These are phyloP conservation scores for Claviceps lovelessii DNA, from an alignment of 2,329 filamentous ascomycete genomes.

Conservation along the genomic window DNA sequence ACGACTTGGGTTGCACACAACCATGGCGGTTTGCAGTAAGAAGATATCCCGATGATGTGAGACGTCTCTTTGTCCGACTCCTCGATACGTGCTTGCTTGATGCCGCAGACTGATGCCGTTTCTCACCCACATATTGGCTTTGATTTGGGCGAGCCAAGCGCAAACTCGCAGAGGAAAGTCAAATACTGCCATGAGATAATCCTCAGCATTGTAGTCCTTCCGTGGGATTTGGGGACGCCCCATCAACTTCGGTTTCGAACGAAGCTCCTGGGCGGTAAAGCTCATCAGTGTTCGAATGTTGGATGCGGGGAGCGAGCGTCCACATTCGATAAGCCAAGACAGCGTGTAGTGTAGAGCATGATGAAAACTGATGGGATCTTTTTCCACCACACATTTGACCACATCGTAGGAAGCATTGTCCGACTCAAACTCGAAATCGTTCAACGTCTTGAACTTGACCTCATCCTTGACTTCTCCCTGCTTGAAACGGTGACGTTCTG, in stretches of 20 bases:
- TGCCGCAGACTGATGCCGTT: slow-evolving; percentile 93
- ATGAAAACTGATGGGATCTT: slow-evolving; percentile 89
- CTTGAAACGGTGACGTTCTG: slow-evolving; percentile 74
- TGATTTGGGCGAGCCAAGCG: slow-evolving; percentile 95
- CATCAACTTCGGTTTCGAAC: slow-evolving; percentile 48
- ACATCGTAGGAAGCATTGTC: slow-evolving; percentile 46
- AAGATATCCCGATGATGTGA: slow-evolving; percentile 93
- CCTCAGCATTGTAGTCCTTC: slow-evolving; percentile 49
- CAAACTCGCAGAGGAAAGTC: slow-evolving; percentile 89
- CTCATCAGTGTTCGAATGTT: slow-evolving; percentile 54
- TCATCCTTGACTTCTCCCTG: slow-evolving; percentile 81
- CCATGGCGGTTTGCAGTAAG: slow-evolving; percentile 77
- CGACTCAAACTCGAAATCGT: slow-evolving; percentile 67
- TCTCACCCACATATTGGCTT: slow-evolving; percentile 94
- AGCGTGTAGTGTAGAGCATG: slow-evolving; percentile 91
- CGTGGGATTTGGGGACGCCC: slow-evolving; percentile 42
- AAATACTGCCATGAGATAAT: slow-evolving; percentile 74
- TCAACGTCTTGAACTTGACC: slow-evolving; percentile 63
- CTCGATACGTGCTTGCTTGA: slow-evolving; percentile 86
- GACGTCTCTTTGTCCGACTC: slow-evolving; percentile 77
- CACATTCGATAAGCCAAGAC: slow-evolving; percentile 90
- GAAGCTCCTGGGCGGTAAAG: slow-evolving; percentile 58
- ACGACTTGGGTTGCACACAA: slow-evolving; percentile 67
- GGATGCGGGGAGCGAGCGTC: slow-evolving; percentile 55
- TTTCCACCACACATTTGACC: slow-evolving; percentile 77